Conservation (phyloP, 2,329 filamentous ascomycete species). For the Pseudogymnoascus sp. region DNA sequence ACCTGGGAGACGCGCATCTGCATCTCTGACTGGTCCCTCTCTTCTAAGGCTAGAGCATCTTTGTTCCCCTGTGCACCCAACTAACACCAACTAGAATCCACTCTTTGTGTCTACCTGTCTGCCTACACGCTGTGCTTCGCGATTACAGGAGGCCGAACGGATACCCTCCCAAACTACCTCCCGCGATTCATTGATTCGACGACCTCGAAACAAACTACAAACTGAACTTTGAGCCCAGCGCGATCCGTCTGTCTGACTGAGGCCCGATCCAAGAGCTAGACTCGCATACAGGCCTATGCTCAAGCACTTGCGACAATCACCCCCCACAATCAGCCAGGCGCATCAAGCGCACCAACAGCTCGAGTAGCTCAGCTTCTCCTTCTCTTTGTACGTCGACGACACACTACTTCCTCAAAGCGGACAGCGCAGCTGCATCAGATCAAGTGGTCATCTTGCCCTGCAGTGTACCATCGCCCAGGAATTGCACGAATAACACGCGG, state of each 20-base stretch:
- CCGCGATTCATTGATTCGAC: background rate
- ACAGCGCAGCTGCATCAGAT: conserved; percentile 6
- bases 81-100: conserved; percentile 5
- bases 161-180: background rate
- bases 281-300: background rate
- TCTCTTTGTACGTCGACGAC: conserved; percentile 2
- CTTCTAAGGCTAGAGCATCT: conserved; percentile 3
- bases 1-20: conserved; percentile 23
- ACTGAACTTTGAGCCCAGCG: background rate
- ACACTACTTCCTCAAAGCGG: background rate
- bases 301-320: conserved; percentile 1
- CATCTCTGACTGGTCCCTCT: conserved; percentile 19
- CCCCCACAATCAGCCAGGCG: conserved; percentile 1
- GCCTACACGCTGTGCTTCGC: conserved; percentile 1
- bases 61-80: conserved; percentile 3
- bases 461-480: background rate
- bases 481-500: background rate
- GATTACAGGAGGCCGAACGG: background rate
- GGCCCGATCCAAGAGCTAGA: conserved; percentile 1
- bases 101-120: background rate
- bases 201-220: background rate
- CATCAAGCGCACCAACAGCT: conserved; percentile 7
- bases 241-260: conserved; percentile 2
- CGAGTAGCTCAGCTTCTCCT: conserved; percentile 1
- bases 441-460: conserved; percentile 4